Percentiles rank a stretch among this genome's conserved stretches.
phyloP scores from a whole-genome alignment of 257 asterid genomes.

The Knoxia roxburghii region DNA sequence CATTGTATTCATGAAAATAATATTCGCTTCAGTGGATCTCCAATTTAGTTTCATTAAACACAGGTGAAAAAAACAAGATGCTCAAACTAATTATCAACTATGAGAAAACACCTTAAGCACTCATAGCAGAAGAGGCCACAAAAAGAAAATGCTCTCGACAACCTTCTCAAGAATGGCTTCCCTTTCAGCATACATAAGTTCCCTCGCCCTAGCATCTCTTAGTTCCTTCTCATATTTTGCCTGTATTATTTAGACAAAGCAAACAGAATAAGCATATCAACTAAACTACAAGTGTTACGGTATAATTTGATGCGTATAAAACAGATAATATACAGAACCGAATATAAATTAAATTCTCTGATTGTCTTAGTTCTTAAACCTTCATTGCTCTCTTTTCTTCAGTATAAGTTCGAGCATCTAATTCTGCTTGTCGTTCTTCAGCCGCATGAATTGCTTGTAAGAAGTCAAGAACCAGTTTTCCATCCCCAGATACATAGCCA shows the following conservation, averaged over 20 bases:
- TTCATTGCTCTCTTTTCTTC: constrained; percentile 71
- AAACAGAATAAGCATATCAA: constrained; percentile 20
- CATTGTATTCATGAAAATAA: background rate
- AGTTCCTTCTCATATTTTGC: constrained; percentile 91
- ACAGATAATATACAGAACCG: background rate
- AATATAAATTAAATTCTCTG: background rate
- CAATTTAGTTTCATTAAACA: background rate
- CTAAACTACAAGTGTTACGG: constrained; percentile 13
- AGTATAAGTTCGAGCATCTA: constrained; percentile 56
- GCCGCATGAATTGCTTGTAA: constrained; percentile 96
- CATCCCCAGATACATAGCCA: constrained; percentile 71
- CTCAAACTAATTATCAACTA: constrained; percentile 6
- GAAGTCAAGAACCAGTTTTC: constrained; percentile 83
- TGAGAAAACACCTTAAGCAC: constrained; percentile 7
- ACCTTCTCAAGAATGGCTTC: constrained; percentile 95
- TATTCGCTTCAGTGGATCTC: background rate
- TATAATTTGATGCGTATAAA: background rate
- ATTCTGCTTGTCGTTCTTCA: constrained; percentile 87
- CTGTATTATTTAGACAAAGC: constrained; percentile 41
- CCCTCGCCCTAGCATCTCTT: constrained; percentile 94
- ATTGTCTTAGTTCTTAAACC: constrained; percentile 33
- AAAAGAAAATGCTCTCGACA: constrained; percentile 14
- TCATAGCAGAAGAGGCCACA: constrained; percentile 16
- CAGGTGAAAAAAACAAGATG: background rate
- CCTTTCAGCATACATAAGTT: constrained; percentile 98